These are phyloP conservation scores for Aspergillus haitiensis DNA, from an alignment of 495 filamentous ascomycete species.

Conservation along the genomic window DNA sequence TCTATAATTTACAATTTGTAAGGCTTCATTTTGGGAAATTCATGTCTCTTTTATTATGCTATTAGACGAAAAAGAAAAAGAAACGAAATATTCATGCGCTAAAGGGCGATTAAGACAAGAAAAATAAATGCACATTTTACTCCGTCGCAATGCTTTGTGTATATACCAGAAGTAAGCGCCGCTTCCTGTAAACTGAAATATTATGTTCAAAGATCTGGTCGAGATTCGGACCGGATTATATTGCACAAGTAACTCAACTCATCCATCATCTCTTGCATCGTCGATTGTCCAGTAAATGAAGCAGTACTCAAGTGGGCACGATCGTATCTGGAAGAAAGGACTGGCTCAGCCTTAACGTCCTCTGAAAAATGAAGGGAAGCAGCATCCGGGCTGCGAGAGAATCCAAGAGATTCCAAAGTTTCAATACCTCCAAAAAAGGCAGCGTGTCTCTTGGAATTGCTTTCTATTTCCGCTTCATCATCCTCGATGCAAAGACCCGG, in stretches of 20 bases:
- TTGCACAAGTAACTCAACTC: slow-evolving; percentile 54
- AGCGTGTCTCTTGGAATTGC: slow-evolving; percentile 49
- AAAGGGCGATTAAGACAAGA: not conserved
- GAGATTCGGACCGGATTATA: slow-evolving; percentile 45
- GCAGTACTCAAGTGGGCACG: slow-evolving; percentile 27
- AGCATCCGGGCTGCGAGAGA: slow-evolving; percentile 29
- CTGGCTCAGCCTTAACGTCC: slow-evolving; percentile 15
- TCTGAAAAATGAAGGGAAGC: slow-evolving; percentile 32
- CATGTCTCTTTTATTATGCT: not conserved
- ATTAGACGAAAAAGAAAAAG: not conserved
- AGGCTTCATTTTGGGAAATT: not conserved
- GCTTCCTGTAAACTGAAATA: too few species aligned
- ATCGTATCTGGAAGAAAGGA: slow-evolving; percentile 11
- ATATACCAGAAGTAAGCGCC: not conserved
- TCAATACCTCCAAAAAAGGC: slow-evolving; percentile 43
- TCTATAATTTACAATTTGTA: not conserved
- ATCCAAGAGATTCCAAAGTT: slow-evolving; percentile 33
- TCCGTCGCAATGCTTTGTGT: slow-evolving; percentile 6
- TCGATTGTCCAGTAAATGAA: slow-evolving; percentile 32
- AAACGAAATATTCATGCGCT: not conserved
- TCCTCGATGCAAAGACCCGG: slow-evolving; percentile 42
- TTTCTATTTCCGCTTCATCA: slow-evolving; percentile 39
- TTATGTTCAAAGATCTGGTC: slow-evolving; percentile 18
- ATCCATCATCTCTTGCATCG: slow-evolving; percentile 52
- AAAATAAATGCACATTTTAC: not conserved